phyloP scores from a whole-genome alignment of 495 filamentous ascomycete genomes.

The Sporormia fimetaria region DNA sequence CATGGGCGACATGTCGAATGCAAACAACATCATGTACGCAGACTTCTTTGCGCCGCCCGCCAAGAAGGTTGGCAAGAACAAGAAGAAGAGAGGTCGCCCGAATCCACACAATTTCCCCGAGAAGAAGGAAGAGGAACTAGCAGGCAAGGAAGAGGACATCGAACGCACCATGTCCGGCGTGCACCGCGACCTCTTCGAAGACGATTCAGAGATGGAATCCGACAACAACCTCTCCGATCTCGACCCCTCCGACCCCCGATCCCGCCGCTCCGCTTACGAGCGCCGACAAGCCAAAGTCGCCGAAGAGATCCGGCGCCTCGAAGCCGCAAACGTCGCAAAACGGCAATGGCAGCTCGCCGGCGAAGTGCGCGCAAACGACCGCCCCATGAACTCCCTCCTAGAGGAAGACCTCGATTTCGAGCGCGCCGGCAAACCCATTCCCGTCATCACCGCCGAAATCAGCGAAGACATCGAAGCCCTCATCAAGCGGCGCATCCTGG shows the following conservation, averaged over 20 bases:
- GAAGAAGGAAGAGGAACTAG: conserved; percentile 26
- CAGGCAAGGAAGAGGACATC: conserved; percentile 40
- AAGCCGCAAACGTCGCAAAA: conserved; percentile 81
- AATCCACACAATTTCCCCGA: conserved; percentile 34
- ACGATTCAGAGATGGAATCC: conserved; percentile 39
- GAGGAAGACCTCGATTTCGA: conserved; percentile 96
- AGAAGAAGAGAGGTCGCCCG: conserved; percentile 32
- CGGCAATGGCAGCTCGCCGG: conserved; percentile 83
- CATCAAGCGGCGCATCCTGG: conserved; percentile 86
- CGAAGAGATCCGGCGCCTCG: conserved; percentile 81
- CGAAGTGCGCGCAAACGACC: conserved; percentile 70
- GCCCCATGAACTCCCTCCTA: conserved; percentile 82
- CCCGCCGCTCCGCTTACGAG: conserved; percentile 67
- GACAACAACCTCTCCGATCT: conserved; percentile 25
- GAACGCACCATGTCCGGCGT: conserved; percentile 84
- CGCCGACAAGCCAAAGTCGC: conserved; percentile 72
- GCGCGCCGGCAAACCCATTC: conserved; percentile 86
- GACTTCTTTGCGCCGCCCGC: conserved; percentile 85
- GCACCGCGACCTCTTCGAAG: conserved; percentile 84
- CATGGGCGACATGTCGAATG: conserved; percentile 47
- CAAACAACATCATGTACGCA: conserved; percentile 74
- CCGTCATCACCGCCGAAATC: conserved; percentile 87
- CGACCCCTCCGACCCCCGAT: conserved; percentile 39
- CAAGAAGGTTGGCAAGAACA: conserved; percentile 49
- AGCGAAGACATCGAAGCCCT: conserved; percentile 87